Base-by-base conservation (phyloP, 768 basidiomycete genomes). In the Exidia glandulosa region DNA sequence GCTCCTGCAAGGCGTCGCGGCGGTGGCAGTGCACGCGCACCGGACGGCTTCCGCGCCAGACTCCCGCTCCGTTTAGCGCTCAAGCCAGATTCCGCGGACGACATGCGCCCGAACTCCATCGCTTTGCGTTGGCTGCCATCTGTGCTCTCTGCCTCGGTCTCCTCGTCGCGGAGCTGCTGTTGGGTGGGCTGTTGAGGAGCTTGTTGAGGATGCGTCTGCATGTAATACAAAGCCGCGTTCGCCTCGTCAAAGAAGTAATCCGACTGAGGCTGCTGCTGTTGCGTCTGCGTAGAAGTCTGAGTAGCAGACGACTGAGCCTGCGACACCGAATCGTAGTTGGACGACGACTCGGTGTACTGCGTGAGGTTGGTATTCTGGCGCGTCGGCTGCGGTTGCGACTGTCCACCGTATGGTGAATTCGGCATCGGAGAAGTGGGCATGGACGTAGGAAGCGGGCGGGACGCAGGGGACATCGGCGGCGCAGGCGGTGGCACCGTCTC, bases 31-130 rank as follows among this genome's bases (percentile, higher is more conserved):
- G 85, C 88, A 84, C 88, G 88, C 84, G 88, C 88, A 56, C 88
- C 88, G 32, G 87, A 85, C 25, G 88, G 88, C 67, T 87, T 88
- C 72, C 87, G 84, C 72, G 85, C 84, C 54, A 77, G 68, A 57
- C 65, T 75, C 67, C 36, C 29, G 34, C 36, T 19, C 23, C 14
- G 50, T 29, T 7, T 14, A 25, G 25, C 30, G 30, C 50, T 12
- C 14, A n/a, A n/a, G n/a, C n/a, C n/a, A 23, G 50, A 54, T 13
- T 31, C 50, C 25, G 25, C 30, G 10, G 50, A 29, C 50, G 30
- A 31, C 50, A 25, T 54, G 27, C 14, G 25, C n/a, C n/a, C n/a
- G n/a, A n/a, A n/a, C n/a, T n/a, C n/a, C n/a, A n/a, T n/a, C n/a
- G n/a, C n/a, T n/a, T n/a, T n/a, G n/a, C n/a, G n/a, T n/a, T n/a